Conservation (phyloP, 2,329 filamentous ascomycete species). For the Fusarium sarcochroum region DNA sequence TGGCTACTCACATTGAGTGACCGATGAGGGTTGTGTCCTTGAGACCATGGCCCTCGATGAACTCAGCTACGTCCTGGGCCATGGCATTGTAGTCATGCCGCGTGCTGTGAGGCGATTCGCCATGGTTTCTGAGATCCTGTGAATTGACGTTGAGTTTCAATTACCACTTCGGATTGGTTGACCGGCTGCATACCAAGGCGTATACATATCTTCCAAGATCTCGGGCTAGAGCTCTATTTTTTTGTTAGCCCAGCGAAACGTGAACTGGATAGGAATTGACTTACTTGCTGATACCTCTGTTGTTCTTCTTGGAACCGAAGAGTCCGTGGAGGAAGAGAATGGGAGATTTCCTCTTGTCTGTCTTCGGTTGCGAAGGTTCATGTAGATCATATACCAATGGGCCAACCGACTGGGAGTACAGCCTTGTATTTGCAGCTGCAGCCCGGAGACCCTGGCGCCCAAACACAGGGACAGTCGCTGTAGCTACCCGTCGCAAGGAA, state of each 20-base stretch:
- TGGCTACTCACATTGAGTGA: slow-evolving; percentile 82
- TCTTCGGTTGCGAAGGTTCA: slow-evolving; percentile 63
- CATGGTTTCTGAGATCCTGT: slow-evolving; percentile 93
- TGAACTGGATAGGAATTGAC: slow-evolving; percentile 49
- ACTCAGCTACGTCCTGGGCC: slow-evolving; percentile 85
- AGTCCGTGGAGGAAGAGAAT: slow-evolving; percentile 93
- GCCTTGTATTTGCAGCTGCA: slow-evolving; percentile 18
- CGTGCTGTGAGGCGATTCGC: slow-evolving; percentile 83
- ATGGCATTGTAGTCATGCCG: slow-evolving; percentile 86
- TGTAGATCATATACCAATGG: slow-evolving; percentile 77
- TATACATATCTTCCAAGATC: slow-evolving; percentile 87
- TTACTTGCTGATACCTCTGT: slow-evolving; percentile 94
- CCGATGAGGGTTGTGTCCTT: slow-evolving; percentile 83
- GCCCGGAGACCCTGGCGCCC: slow-evolving; percentile 6
- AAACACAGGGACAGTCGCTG: slow-evolving; percentile 6
- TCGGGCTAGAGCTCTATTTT: slow-evolving; percentile 78
- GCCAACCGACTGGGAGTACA: slow-evolving; percentile 45
- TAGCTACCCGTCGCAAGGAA: slow-evolving; percentile 29
- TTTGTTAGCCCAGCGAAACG: not conserved
- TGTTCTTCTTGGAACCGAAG: slow-evolving; percentile 96
- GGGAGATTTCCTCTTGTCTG: slow-evolving; percentile 65
- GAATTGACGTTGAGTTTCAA: slow-evolving; percentile 33
- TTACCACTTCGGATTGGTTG: slow-evolving; percentile 6
- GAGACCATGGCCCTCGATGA: slow-evolving; percentile 81
- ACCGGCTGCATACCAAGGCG: slow-evolving; percentile 72